Percentiles rank a stretch among this genome's conserved stretches.
Conservation (phyloP, 2,329 filamentous ascomycete genomes). For the Bipolaris cookei region DNA sequence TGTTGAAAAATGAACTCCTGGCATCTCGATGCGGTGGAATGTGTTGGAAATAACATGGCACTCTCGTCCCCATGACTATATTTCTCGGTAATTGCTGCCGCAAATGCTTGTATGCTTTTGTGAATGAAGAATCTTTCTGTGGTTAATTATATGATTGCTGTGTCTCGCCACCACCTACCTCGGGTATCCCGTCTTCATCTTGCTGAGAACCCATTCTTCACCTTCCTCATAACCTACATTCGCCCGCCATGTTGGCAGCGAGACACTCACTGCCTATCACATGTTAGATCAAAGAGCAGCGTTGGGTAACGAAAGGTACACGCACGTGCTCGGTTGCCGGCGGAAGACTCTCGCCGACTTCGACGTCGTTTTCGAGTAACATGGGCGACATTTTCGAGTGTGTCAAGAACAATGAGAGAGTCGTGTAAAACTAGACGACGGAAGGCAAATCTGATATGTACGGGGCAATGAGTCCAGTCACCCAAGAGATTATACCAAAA, state of each 20-base stretch:
- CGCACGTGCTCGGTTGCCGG: conserved; percentile 51
- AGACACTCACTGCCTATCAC: conserved; percentile 87
- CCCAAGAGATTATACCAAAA: conserved; percentile 17
- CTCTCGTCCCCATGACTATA: conserved; percentile 68
- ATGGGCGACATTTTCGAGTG: conserved; percentile 35
- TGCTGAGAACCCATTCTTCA: conserved; percentile 80
- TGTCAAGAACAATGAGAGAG: neutral
- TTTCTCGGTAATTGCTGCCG: conserved; percentile 67
- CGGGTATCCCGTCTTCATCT: conserved; percentile 91
- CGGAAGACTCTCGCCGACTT: conserved; percentile 49
- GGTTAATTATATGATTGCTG: conserved; percentile 16
- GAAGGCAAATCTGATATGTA: conserved; percentile 12
- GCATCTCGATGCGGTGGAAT: conserved; percentile 73
- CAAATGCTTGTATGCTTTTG: conserved; percentile 77
- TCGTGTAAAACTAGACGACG: conserved; percentile 8
- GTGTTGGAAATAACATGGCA: conserved; percentile 84
- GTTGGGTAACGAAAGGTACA: conserved; percentile 21
- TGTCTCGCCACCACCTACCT: conserved; percentile 58
- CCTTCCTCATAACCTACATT: conserved; percentile 96
- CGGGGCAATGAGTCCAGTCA: conserved; percentile 21
- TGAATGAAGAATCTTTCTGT: conserved; percentile 83
- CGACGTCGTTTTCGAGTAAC: conserved; percentile 42
- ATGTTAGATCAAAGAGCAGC: conserved; percentile 22
- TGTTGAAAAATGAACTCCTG: conserved; percentile 71
- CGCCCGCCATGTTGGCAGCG: conserved; percentile 87